phyloP scores from a whole-genome alignment of 164 flowering plant species.

The Nelumbo lutea region DNA sequence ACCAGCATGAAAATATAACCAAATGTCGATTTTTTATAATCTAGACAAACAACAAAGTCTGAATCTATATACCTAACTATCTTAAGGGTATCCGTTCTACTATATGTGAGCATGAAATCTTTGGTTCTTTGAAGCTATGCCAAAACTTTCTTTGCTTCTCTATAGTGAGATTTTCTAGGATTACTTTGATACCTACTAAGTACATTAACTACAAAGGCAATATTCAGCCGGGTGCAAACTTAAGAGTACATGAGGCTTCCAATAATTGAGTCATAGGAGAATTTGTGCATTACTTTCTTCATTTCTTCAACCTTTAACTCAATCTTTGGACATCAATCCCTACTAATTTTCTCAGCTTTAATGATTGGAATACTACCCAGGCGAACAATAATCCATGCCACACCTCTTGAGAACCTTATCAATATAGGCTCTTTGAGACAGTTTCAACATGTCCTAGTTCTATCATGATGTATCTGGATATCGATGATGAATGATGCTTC shows the following conservation, averaged over 20 bases:
- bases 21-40: background rate
- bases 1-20: background rate
- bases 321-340: slow-evolving; percentile 2
- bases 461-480: too few relatives aligned
- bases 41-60: background rate
- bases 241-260: slow-evolving; percentile 5
- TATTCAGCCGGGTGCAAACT: background rate
- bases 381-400: background rate
- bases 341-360: slow-evolving; percentile 2
- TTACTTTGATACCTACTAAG: background rate
- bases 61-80: background rate
- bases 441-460: background rate
- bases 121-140: too few relatives aligned
- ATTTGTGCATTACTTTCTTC: too few relatives aligned
- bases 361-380: background rate
- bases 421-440: slow-evolving; percentile 9
- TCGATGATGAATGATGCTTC: too few relatives aligned
- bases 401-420: background rate
- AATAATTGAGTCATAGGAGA: slow-evolving; percentile 2
- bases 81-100: background rate
- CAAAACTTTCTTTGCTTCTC: too few relatives aligned
- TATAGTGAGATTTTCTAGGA: too few relatives aligned
- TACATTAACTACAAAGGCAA: slow-evolving; percentile 1
- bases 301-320: slow-evolving; percentile 7
- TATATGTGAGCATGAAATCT: too few relatives aligned